These are phyloP conservation scores for Hyaloscypha variabilis DNA, from an alignment of 495 filamentous ascomycete species.

Conservation along the genomic window DNA sequence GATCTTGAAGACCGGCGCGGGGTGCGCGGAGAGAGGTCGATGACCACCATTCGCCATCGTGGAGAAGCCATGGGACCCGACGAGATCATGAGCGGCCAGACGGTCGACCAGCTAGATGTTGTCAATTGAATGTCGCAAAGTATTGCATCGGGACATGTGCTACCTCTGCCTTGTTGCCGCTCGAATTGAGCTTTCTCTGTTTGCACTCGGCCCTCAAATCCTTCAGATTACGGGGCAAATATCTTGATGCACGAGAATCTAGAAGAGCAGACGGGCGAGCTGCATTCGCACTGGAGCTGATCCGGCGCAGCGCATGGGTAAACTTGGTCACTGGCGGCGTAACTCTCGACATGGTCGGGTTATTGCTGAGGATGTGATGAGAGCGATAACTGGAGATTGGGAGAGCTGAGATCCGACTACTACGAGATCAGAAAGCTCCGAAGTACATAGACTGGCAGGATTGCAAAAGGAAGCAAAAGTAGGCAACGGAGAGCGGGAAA, in stretches of 20 bases:
- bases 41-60: constrained; percentile 11
- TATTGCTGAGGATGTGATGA: constrained; percentile 31
- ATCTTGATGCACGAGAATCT: constrained; percentile 19
- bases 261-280: constrained; percentile 27
- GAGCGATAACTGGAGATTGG: constrained; percentile 36
- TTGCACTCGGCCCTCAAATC: constrained; percentile 29
- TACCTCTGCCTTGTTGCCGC: constrained; percentile 31
- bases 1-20: constrained; percentile 8
- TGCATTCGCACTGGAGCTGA: constrained; percentile 24
- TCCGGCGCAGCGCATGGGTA: constrained; percentile 21
- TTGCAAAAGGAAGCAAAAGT: background rate
- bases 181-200: constrained; percentile 18
- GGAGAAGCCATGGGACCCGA: constrained; percentile 23
- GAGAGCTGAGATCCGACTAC: background rate
- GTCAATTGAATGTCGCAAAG: constrained; percentile 6
- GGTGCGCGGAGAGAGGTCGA: constrained; percentile 1
- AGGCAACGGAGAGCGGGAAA: background rate
- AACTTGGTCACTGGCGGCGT: constrained; percentile 28
- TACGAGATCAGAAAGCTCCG: no score
- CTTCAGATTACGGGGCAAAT: constrained; percentile 30
- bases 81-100: constrained; percentile 24
- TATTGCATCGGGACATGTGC: background rate
- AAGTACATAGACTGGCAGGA: no score
- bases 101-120: constrained; percentile 30
- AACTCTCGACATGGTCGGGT: constrained; percentile 27